A percentile compares a stretch with the other conserved stretches of the same genome.
phyloP scores from a whole-genome alignment of 2,329 filamentous ascomycete genomes.

The Zasmidium angulare region DNA sequence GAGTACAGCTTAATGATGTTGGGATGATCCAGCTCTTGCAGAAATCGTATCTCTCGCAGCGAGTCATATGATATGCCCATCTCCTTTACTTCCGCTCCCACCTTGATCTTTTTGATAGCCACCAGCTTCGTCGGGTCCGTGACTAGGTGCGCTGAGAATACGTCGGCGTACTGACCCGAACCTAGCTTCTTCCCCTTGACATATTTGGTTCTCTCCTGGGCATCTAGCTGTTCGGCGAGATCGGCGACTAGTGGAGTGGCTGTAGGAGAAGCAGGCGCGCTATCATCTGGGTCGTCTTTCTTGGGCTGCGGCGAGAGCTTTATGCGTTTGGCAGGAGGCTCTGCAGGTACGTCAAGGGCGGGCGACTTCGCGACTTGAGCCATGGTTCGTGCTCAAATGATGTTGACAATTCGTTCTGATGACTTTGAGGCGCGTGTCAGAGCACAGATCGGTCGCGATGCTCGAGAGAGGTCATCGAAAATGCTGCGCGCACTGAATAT shows the following conservation, averaged over 20 bases:
- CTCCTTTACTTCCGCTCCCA: slow-evolving; percentile 81
- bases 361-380: slow-evolving; percentile 24
- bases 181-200: slow-evolving; percentile 90
- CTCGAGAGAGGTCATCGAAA: too few relatives aligned
- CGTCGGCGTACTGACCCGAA: slow-evolving; percentile 94
- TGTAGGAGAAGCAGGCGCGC: slow-evolving; percentile 10
- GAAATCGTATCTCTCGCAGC: slow-evolving; percentile 90
- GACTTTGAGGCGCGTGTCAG: background rate
- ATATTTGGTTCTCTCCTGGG: slow-evolving; percentile 72
- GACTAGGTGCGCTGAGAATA: slow-evolving; percentile 82
- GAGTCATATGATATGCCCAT: slow-evolving; percentile 86
- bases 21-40: slow-evolving; percentile 90
- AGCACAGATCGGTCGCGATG: too few relatives aligned
- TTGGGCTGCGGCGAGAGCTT: slow-evolving; percentile 23
- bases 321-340: slow-evolving; percentile 33
- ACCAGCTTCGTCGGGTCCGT: slow-evolving; percentile 71
- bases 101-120: slow-evolving; percentile 91
- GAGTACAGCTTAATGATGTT: slow-evolving; percentile 93
- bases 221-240: slow-evolving; percentile 50
- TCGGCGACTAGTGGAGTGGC: slow-evolving; percentile 30
- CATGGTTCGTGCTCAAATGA: too few relatives aligned
- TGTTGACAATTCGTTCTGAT: background rate
- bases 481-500: too few relatives aligned
- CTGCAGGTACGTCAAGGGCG: slow-evolving; percentile 34
- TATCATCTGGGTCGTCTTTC: slow-evolving; percentile 14